Evolutionary conservation across 805 yeast species (phyloP), one percentile per base, ranked within the genome.

Genomic region (Candida gorgasii): DNA sequence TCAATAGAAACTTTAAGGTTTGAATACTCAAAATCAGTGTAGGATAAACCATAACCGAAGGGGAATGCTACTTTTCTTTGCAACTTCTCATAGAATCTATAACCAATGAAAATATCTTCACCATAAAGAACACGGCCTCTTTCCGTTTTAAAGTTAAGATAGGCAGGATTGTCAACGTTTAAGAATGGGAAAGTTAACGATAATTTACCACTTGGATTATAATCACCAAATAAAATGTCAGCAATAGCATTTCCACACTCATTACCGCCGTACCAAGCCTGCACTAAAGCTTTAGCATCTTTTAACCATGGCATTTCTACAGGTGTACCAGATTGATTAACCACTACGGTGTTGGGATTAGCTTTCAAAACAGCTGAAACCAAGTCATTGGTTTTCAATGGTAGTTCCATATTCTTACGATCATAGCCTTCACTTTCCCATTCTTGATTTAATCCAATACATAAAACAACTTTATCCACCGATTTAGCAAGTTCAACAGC

Each of bases 61-160:
- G 85, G 81, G 68, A 75, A 81, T 33, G 74, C 65, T 8, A 77
- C 80, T 24, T 65, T 64, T 36, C 59, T 64, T 47, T 73, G 69
- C 24, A 65, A 54, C 57, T 74, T 75, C 51, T 82, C 85, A 58
- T 78, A 82, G 63, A 64, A 78, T 45, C 80, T 67, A 63, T 82
- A 80, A 17, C 86, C 87, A 41, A 81, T 77, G 59, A 70, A 80
- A 37, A 82, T 75, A 53, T 80, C 85, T 56, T 82, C 88, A 45
- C 86, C 85, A 50, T 63, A 63, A 24, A 61, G 54, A 16, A 62
- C 65, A 36, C 61, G 53, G 17, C 67, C 68, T 36, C 58, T 55
- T 44, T 54, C 61, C 31, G 64, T 56, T 22, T 53, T 58, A 38
- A 52, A 63, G 49, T 63, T 60, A 42, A 63, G 53, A 45, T 50